Percentiles rank a stretch among this genome's conserved stretches.
phyloP scores from a whole-genome alignment of 2,329 filamentous ascomycete genomes.

The Fusarium succisae region DNA sequence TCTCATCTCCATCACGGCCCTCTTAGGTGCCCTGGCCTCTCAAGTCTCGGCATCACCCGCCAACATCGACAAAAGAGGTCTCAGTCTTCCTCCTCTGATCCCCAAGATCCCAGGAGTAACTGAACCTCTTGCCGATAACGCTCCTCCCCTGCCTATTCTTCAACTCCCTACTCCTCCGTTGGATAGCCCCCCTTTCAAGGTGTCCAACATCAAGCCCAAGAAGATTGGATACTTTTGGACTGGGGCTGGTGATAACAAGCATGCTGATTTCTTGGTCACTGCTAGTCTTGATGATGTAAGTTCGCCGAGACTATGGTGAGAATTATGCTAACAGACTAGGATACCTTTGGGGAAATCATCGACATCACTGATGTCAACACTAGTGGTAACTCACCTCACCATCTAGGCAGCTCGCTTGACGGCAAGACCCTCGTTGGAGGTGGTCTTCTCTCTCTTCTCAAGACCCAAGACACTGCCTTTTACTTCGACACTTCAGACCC shows the following conservation, averaged over 20 bases:
- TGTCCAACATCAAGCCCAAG: conserved; percentile 68
- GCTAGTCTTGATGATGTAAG: conserved; percentile 66
- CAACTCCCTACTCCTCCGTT: conserved; percentile 68
- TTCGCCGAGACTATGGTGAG: accelerated
- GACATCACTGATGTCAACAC: conserved; percentile 66
- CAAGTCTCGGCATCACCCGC: conserved; percentile 26
- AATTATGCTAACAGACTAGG: conserved; percentile 44
- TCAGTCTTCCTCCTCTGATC: conserved; percentile 64
- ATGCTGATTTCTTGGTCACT: conserved; percentile 68
- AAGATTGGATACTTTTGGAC: conserved; percentile 75
- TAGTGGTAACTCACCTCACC: conserved; percentile 69
- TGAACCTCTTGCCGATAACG: conserved; percentile 60
- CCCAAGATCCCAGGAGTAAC: conserved; percentile 68
- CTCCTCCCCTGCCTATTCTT: conserved; percentile 65
- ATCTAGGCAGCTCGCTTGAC: conserved; percentile 63
- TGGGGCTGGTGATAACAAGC: conserved; percentile 66
- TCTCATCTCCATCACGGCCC: conserved; percentile 28
- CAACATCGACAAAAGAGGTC: conserved; percentile 27
- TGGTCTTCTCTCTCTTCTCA: conserved; percentile 66
- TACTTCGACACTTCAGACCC: conserved; percentile 69
- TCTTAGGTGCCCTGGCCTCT: conserved; percentile 28
- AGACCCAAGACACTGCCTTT: conserved; percentile 69
- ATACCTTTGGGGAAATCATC: conserved; percentile 69
- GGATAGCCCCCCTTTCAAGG: conserved; percentile 61
- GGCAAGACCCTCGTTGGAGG: conserved; percentile 67